Conservation (phyloP, 495 filamentous ascomycete species). For the Monascus purpureus region DNA sequence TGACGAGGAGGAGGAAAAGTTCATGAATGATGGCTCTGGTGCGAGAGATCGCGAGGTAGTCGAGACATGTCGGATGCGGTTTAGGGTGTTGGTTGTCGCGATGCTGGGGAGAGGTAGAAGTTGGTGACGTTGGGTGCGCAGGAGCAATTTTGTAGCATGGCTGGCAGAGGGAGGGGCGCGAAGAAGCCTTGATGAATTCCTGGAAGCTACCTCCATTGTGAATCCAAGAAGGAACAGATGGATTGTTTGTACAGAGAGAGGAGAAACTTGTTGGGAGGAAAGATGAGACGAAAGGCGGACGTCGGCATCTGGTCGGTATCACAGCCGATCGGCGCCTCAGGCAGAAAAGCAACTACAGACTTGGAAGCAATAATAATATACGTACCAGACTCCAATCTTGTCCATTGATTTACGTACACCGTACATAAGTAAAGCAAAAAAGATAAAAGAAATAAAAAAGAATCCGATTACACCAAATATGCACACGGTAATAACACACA, state of each 20-base stretch:
- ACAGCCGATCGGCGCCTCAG: too few relatives aligned
- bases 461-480: too few relatives aligned
- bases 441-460: too few relatives aligned
- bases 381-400: too few relatives aligned
- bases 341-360: too few relatives aligned
- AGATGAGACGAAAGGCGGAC: too few relatives aligned
- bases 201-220: constrained; percentile 29
- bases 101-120: constrained; percentile 6
- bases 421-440: too few relatives aligned
- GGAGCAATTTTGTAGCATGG: constrained; percentile 7
- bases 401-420: too few relatives aligned
- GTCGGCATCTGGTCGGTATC: too few relatives aligned
- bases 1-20: constrained; percentile 6
- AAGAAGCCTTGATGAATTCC: constrained; percentile 23
- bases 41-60: constrained; percentile 17
- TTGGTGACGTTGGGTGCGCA: constrained; percentile 9
- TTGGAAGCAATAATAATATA: too few relatives aligned
- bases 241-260: not conserved
- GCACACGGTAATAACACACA: too few relatives aligned
- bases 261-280: constrained; percentile 1
- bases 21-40: constrained; percentile 20
- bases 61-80: constrained; percentile 18
- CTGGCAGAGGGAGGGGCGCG: constrained; percentile 8
- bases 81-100: constrained; percentile 11
- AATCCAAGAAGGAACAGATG: too few relatives aligned